Evolutionary conservation across 768 basidiomycete genomes (phyloP).

Genomic region (Tulasnella sp.): DNA sequence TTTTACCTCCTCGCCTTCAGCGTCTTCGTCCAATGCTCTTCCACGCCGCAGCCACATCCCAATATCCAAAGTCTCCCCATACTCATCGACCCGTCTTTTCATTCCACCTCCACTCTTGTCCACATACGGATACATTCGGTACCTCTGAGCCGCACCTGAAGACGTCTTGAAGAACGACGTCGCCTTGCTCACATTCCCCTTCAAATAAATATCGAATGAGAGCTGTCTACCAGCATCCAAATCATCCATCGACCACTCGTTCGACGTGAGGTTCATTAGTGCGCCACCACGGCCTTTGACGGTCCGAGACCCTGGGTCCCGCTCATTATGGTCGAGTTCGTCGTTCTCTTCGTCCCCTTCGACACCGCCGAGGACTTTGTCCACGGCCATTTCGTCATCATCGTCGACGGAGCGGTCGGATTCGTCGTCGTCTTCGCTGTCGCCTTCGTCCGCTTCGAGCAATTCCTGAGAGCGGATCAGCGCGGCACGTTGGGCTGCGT

Average conservation of each 20-base stretch:
- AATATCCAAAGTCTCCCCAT: constrained; percentile 90
- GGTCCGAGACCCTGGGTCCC: constrained; percentile 23
- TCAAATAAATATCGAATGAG: constrained; percentile 94
- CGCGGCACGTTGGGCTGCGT: constrained; percentile 76
- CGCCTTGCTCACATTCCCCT: constrained; percentile 81
- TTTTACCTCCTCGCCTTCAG: constrained; percentile 69
- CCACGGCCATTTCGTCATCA: constrained; percentile 20
- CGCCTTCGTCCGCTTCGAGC: constrained; percentile 85
- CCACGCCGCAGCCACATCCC: constrained; percentile 93
- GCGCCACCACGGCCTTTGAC: not conserved
- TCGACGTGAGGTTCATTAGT: not conserved
- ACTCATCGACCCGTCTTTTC: constrained; percentile 84
- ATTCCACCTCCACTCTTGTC: constrained; percentile 45
- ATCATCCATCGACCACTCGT: constrained; percentile 39
- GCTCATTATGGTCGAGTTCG: constrained; percentile 56
- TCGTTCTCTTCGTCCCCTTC: constrained; percentile 35
- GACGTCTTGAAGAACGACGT: constrained; percentile 76
- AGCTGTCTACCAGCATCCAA: constrained; percentile 59
- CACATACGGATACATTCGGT: constrained; percentile 94
- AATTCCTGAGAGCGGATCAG: constrained; percentile 67
- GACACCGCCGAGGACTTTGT: not conserved
- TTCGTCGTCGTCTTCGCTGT: constrained; percentile 45
- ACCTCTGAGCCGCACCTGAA: constrained; percentile 62
- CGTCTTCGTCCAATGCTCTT: constrained; percentile 82
- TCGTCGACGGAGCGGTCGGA: constrained; percentile 45